phyloP scores from a whole-genome alignment of 371 early-diverging fungal species.

The Lichtheimia ornata region DNA sequence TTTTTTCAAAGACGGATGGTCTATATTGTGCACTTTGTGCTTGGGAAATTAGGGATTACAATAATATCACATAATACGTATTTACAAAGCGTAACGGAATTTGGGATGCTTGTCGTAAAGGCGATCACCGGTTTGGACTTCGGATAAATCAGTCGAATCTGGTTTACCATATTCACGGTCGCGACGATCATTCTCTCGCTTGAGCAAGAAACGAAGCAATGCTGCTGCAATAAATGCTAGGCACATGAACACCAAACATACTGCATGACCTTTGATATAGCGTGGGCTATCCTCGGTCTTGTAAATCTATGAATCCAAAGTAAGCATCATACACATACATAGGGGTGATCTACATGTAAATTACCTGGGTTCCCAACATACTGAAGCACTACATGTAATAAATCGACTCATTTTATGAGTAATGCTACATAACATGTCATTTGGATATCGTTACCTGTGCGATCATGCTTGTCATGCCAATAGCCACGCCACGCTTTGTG shows the following conservation, averaged over 20 bases:
- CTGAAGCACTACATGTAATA: slow-evolving; percentile 38
- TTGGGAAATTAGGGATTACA: no score
- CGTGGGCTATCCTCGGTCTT: slow-evolving; percentile 45
- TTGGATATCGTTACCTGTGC: slow-evolving; percentile 26
- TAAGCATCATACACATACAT: background rate
- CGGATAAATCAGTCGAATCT: slow-evolving; percentile 16
- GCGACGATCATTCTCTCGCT: slow-evolving; percentile 49
- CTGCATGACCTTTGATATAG: slow-evolving; percentile 51
- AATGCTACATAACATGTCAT: no score
- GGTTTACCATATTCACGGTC: slow-evolving; percentile 38
- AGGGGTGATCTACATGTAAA: background rate
- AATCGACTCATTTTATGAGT: no score
- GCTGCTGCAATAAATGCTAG: slow-evolving; percentile 29
- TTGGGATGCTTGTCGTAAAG: slow-evolving; percentile 47
- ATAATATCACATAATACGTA: no score
- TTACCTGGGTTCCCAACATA: slow-evolving; percentile 57
- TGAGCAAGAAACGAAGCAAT: slow-evolving; percentile 36
- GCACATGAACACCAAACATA: slow-evolving; percentile 48
- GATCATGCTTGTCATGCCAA: slow-evolving; percentile 54
- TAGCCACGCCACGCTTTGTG: slow-evolving; percentile 57
- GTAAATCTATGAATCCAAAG: slow-evolving; percentile 32
- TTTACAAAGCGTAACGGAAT: slow-evolving; percentile 47
- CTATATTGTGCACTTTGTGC: no score
- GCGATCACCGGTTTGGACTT: slow-evolving; percentile 25
- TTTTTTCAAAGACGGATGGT: no score